Conservation (phyloP, 345 rosid species). For the Bruguiera gymnorhiza region DNA sequence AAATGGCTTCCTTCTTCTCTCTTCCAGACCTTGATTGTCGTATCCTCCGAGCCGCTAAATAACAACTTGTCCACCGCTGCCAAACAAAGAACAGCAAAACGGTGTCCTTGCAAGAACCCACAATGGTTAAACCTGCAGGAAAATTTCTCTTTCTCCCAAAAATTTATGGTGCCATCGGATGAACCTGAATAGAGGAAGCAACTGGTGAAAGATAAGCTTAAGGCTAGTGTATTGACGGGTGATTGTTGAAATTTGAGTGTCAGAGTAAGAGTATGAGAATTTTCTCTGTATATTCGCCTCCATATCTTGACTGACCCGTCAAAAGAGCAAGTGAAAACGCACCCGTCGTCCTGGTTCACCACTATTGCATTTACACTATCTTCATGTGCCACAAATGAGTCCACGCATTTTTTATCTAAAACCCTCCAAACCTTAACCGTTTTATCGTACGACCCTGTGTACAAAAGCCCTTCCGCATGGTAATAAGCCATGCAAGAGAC, state of each 20-base stretch:
- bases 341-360: conserved; percentile 55
- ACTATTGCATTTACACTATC: conserved; percentile 36
- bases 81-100: conserved; percentile 40
- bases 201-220: conserved; percentile 28
- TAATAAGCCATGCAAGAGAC: conserved; percentile 54
- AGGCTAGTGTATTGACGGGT: conserved; percentile 43
- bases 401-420: conserved; percentile 35
- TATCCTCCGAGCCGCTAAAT: conserved; percentile 53
- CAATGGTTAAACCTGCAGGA: conserved; percentile 47
- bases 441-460: conserved; percentile 39
- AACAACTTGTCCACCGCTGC: conserved; percentile 38
- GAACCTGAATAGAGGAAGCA: conserved; percentile 48
- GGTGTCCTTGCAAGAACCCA: conserved; percentile 53
- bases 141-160: conserved; percentile 52
- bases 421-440: conserved; percentile 52
- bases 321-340: conserved; percentile 47
- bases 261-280: conserved; percentile 48
- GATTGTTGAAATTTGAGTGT: conserved; percentile 49
- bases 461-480: conserved; percentile 42
- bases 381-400: conserved; percentile 52
- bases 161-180: conserved; percentile 45
- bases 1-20: conserved; percentile 52
- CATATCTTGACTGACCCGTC: conserved; percentile 55
- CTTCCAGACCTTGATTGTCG: conserved; percentile 54
- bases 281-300: conserved; percentile 44